Evolutionary conservation across 495 filamentous ascomycete species (phyloP).

Genomic region (Neurospora sp.): DNA sequence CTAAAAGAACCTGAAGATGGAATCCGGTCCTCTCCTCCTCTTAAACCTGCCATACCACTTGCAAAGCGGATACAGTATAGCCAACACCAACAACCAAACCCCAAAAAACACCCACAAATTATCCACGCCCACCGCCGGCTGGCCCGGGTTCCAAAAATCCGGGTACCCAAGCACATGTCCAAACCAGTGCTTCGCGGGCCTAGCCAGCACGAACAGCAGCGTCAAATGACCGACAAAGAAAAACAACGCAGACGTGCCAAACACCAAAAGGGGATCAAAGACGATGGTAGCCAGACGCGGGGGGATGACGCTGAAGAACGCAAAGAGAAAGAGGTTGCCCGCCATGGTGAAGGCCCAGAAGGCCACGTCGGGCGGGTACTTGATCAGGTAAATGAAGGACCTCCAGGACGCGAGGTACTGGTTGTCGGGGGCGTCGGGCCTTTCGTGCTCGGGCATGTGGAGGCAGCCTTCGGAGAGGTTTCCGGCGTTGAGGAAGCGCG

Average conservation of each 20-base stretch:
- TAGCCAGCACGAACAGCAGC: conserved; percentile 9
- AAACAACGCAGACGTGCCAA: conserved; percentile 26
- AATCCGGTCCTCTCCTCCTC: conserved; percentile 16
- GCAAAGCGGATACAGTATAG: conserved; percentile 19
- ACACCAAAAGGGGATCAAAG: conserved; percentile 17
- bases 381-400: conserved; percentile 27
- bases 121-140: conserved; percentile 10
- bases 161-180: conserved; percentile 3
- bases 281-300: conserved; percentile 3
- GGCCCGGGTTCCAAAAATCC: conserved; percentile 1
- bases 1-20: conserved; percentile 27
- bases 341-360: conserved; percentile 25
- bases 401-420: conserved; percentile 18
- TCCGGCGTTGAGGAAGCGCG: conserved; percentile 18
- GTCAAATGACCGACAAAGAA: conserved; percentile 21
- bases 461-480: conserved; percentile 27
- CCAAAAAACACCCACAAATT: conserved; percentile 15
- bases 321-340: conserved; percentile 20
- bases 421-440: conserved; percentile 6
- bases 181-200: background rate
- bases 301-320: conserved; percentile 16
- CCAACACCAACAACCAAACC: conserved; percentile 7
- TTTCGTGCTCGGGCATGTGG: conserved; percentile 18
- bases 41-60: conserved; percentile 22
- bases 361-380: conserved; percentile 27